Evolutionary conservation across 1,139 yeast genomes (phyloP).

Genomic region (Lodderomyces theae): DNA sequence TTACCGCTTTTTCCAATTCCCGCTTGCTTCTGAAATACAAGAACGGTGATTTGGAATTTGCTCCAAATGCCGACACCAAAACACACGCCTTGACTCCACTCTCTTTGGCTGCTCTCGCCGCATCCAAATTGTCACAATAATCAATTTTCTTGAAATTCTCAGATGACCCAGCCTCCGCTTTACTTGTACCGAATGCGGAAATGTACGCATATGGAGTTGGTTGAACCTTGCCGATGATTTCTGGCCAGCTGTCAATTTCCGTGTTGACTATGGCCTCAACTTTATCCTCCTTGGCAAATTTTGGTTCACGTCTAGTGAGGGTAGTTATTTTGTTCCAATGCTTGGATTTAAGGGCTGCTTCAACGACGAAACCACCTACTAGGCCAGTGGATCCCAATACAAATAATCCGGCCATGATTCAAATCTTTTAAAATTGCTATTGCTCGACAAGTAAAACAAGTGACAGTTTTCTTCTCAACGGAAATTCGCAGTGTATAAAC

Average conservation of each 20-base stretch:
- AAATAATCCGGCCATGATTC: too few species aligned
- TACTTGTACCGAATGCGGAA: conserved; percentile 75
- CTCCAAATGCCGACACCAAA: conserved; percentile 60
- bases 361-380: conserved; percentile 50
- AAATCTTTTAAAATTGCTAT: too few species aligned
- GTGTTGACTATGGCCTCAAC: conserved; percentile 13
- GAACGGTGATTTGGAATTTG: conserved; percentile 50
- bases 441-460: too few species aligned
- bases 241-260: conserved; percentile 44
- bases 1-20: conserved; percentile 57
- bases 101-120: conserved; percentile 69
- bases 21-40: conserved; percentile 64
- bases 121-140: conserved; percentile 59
- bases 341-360: conserved; percentile 30
- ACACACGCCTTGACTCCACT: conserved; percentile 64
- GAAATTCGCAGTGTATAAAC: too few species aligned
- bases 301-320: conserved; percentile 42
- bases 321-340: conserved; percentile 37
- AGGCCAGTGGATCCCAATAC: conserved; percentile 64
- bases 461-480: too few species aligned
- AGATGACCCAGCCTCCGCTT: conserved; percentile 64
- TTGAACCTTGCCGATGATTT: conserved; percentile 17
- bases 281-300: conserved; percentile 12
- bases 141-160: conserved; percentile 67
- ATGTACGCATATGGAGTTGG: conserved; percentile 34